Percentiles rank a stretch among this genome's conserved stretches.
Conservation (phyloP, 2,329 filamentous ascomycete species). For the Xylaria sp. region DNA sequence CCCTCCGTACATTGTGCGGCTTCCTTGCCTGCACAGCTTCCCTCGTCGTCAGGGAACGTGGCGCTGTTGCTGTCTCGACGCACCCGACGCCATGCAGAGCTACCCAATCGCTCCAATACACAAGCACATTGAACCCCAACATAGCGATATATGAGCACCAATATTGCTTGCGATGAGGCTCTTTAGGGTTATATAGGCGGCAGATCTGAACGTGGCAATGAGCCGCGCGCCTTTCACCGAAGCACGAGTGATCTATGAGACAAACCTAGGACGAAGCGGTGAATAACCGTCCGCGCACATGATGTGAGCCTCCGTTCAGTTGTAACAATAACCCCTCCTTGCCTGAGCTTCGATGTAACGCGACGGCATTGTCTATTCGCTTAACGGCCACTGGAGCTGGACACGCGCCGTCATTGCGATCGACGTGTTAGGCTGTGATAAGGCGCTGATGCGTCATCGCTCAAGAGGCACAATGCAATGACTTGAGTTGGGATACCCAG, state of each 20-base stretch:
- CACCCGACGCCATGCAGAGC: conserved; percentile 10
- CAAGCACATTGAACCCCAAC: conserved; percentile 9
- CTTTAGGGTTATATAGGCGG: conserved; percentile 1
- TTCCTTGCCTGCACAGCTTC: conserved; percentile 3
- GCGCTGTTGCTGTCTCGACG: conserved; percentile 7
- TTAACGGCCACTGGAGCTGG: conserved; percentile 5
- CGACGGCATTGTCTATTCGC: conserved; percentile 5
- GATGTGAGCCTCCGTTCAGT: conserved; percentile 1
- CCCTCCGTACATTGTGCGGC: not conserved
- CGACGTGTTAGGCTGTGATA: conserved; percentile 10
- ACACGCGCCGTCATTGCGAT: conserved; percentile 1
- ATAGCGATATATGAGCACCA: conserved; percentile 13
- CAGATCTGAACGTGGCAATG: conserved; percentile 4
- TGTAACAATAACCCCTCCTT: not conserved
- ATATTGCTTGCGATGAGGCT: conserved; percentile 6
- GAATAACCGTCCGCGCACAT: conserved; percentile 7
- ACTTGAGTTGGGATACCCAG: conserved; percentile 1
- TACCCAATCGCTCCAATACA: conserved; percentile 9
- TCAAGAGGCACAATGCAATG: not conserved
- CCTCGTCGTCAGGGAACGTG: conserved; percentile 8
- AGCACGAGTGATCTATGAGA: not conserved
- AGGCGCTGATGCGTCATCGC: conserved; percentile 6
- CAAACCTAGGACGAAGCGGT: conserved; percentile 1
- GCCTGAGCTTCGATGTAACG: conserved; percentile 1
- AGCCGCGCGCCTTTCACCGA: conserved; percentile 7